Base-by-base conservation (phyloP, 805 yeast species). In the Kazachstania martiniae region DNA sequence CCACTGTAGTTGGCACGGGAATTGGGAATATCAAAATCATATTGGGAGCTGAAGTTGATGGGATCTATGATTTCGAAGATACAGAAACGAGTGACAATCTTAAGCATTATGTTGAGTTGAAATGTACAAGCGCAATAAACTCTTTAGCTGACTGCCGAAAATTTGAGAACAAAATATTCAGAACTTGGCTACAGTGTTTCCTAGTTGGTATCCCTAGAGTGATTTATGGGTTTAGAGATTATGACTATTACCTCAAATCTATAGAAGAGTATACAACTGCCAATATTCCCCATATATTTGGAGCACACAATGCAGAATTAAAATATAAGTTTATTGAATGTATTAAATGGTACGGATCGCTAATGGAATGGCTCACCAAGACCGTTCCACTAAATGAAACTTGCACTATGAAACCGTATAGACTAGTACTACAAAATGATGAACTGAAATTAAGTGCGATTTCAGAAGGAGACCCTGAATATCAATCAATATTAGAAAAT, bases 121-220 rank as follows among this genome's bases (percentile, higher is more conserved):
- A 91, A 50, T 84, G 95, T 2, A 61, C 80, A 2, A 62, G 67
- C 25, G 61, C 66, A 4, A 65, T 89, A 0, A 62, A 61, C 15
- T 63, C 68, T 13, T 72, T 74, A 5, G 63, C 66, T 9, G 77
- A 77, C 25, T 73, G 78, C 12, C 62, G 63, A 19, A 65, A 53
- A 10, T 85, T 89, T 50, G 95, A 87, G 47, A 68, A 66, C 34
- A 91, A 89, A 58, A 59, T 91, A 31, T 72, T 79, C 53, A 71
- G 64, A 41, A 70, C 94, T 0, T 91, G 99, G 99, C 83, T 94
- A 2, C 98, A 91, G 61, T 81, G 94, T 40, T 91, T 86, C 54
- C 61, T 91, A 12, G 64, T 85, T 29, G 98, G 98, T 3, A 70
- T 91, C 15, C 76, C 80, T 7, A 70, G 70, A 36, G 68, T 89